Base-by-base conservation (phyloP, 2,329 filamentous ascomycete species). In the Diaporthe longicolla region DNA sequence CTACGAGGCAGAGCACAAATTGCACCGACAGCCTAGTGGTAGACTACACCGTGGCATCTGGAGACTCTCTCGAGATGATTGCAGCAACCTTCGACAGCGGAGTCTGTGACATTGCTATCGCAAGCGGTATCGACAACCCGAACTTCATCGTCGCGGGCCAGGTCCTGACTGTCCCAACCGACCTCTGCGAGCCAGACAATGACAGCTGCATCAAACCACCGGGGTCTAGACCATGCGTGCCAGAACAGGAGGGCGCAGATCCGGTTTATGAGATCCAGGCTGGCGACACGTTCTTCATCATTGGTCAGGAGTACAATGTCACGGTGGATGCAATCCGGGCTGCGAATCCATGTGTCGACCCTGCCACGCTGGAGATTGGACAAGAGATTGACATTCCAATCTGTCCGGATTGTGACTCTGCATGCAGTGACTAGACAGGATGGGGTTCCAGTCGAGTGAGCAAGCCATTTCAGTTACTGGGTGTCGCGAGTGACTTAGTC, bases 161-260 rank as follows among this genome's bases (percentile, higher is more conserved):
- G 50, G 35, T 55, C 9, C 59, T 72, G 17, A 21, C 24, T 2
- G 70, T 72, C 24, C 70, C 70, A 37, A 72, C 70, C 48, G 43
- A 72, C 26, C 11, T 66, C 35, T 72, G 70, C 19, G 59, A 72
- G 3, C 70, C 70, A 35, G 70, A 72, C 40, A 72, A 66, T 35
- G 50, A 54, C 11, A 72, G 70, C 19, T 72, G 70, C 50, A 54
- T 63, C 17, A 48, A 37, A 15, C 70, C 59, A n/a, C 70, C 70
- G 11, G 70, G 70, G 15, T 57, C 48, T 1, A 43, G 70, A 17
- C 43, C 70, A 9, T 72, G 70, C 19, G 59, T 72, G 7, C 70
- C 70, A 21, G 15, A 15, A 11, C 32, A 43, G 11, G 70, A 72
- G 24, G 48, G 59, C 3, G 58, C 17, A 21, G 45, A 63, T 19